These are phyloP conservation scores for Pilasporangium apinafurcum DNA, from an alignment of 352 stramenopile genomes.

Conservation along the genomic window DNA sequence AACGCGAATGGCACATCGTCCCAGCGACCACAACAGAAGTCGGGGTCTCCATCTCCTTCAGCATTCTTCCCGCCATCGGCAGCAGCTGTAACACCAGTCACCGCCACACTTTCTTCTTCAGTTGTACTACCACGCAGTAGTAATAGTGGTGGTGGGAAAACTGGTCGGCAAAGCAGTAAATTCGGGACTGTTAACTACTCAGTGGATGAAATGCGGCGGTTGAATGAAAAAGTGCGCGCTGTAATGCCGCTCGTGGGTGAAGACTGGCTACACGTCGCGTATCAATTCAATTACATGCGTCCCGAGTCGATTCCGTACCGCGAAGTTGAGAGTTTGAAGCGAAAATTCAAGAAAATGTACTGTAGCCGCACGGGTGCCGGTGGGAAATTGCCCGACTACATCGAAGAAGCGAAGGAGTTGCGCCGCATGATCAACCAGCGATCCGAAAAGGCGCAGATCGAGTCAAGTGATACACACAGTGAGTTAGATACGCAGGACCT, in stretches of 20 bases:
- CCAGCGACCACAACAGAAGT: too few relatives aligned
- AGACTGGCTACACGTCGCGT: conserved; percentile 60
- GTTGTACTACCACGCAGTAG: too few relatives aligned
- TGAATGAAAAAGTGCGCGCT: conserved; percentile 49
- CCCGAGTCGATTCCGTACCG: conserved; percentile 55
- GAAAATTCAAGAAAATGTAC: conserved; percentile 76
- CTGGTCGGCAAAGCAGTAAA: conserved; percentile 41
- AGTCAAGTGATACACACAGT: conserved; percentile 27
- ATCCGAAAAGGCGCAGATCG: conserved; percentile 22
- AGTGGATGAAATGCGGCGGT: conserved; percentile 55
- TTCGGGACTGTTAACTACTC: conserved; percentile 67
- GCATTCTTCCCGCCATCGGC: not conserved
- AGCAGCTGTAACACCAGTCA: too few relatives aligned
- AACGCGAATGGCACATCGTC: too few relatives aligned
- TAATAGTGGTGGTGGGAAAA: too few relatives aligned
- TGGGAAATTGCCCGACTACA: conserved; percentile 32
- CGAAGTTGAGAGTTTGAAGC: conserved; percentile 56
- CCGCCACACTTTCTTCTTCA: too few relatives aligned
- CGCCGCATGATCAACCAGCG: conserved; percentile 39
- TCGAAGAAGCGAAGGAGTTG: conserved; percentile 45
- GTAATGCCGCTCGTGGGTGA: conserved; percentile 41
- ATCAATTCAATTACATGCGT: conserved; percentile 61
- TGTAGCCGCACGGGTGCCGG: conserved; percentile 18
- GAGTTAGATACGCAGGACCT: conserved; percentile 13
- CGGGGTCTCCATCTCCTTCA: too few relatives aligned